These are phyloP conservation scores for Penicillium digitatum DNA, from an alignment of 2,329 filamentous ascomycete genomes.

Conservation along the genomic window DNA sequence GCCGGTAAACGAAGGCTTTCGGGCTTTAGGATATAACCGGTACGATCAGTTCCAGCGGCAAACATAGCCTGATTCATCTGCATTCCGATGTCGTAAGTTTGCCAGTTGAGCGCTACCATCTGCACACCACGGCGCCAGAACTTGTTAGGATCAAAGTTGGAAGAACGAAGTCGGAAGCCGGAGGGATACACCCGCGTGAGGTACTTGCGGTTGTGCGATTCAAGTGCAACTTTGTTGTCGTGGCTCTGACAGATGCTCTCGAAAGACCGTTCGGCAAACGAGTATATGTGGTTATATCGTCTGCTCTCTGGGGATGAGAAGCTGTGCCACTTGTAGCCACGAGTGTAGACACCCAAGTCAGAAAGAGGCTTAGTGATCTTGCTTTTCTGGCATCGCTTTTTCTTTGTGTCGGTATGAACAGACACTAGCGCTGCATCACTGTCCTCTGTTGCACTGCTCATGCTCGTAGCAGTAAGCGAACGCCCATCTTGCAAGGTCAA, in stretches of 20 bases:
- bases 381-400: slow-evolving; percentile 58
- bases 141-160: slow-evolving; percentile 88
- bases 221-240: slow-evolving; percentile 71
- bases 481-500: slow-evolving; percentile 51
- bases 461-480: slow-evolving; percentile 52
- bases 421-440: slow-evolving; percentile 61
- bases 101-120: slow-evolving; percentile 98
- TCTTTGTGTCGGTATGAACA: slow-evolving; percentile 55
- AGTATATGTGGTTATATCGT: slow-evolving; percentile 90
- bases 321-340: slow-evolving; percentile 75
- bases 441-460: slow-evolving; percentile 66
- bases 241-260: slow-evolving; percentile 71
- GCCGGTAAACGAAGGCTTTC: slow-evolving; percentile 62
- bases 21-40: slow-evolving; percentile 92
- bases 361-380: slow-evolving; percentile 83
- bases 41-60: slow-evolving; percentile 76
- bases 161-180: slow-evolving; percentile 73
- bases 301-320: slow-evolving; percentile 76
- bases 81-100: slow-evolving; percentile 93
- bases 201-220: slow-evolving; percentile 85
- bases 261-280: slow-evolving; percentile 87
- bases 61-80: slow-evolving; percentile 99
- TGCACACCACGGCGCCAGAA: slow-evolving; percentile 96
- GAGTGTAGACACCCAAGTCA: slow-evolving; percentile 75
- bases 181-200: slow-evolving; percentile 94